phyloP scores from a whole-genome alignment of 148 eudicot genomes.

The Beta vulgaris region DNA sequence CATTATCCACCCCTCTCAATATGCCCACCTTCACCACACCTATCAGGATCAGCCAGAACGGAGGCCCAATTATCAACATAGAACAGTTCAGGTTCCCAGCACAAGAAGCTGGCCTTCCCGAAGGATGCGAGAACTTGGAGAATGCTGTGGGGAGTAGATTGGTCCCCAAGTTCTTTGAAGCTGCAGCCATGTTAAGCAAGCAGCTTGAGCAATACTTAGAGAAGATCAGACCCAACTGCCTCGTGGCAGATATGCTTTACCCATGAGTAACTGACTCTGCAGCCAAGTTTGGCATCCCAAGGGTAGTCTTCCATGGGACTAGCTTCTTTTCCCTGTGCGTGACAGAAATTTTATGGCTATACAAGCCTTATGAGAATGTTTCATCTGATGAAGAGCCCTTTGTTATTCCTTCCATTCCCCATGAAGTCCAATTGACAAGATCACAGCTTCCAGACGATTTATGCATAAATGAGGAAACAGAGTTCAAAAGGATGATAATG shows the following conservation, averaged over 20 bases:
- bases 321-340: conserved; percentile 25
- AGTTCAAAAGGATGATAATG: not conserved
- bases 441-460: conserved; percentile 1
- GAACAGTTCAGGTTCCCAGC: no score
- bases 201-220: conserved; percentile 39
- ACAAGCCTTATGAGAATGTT: conserved; percentile 23
- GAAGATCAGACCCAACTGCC: conserved; percentile 24
- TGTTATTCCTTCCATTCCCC: conserved; percentile 24
- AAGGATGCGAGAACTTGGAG: no score
- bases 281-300: conserved; percentile 27
- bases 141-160: no score
- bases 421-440: conserved; percentile 19
- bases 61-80: no score
- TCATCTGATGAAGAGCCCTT: conserved; percentile 11
- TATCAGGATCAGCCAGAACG: no score
- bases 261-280: conserved; percentile 34
- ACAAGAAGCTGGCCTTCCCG: no score
- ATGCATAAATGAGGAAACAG: not conserved
- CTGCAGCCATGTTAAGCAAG: no score
- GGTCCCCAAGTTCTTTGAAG: no score
- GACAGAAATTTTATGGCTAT: not conserved
- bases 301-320: conserved; percentile 33
- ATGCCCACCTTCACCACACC: no score
- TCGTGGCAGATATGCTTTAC: conserved; percentile 33
- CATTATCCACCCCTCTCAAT: no score